Evolutionary conservation across 2,329 filamentous ascomycete species (phyloP), one percentile per base, ranked within the genome.

Genomic region (Hymenoscyphus scutula): DNA sequence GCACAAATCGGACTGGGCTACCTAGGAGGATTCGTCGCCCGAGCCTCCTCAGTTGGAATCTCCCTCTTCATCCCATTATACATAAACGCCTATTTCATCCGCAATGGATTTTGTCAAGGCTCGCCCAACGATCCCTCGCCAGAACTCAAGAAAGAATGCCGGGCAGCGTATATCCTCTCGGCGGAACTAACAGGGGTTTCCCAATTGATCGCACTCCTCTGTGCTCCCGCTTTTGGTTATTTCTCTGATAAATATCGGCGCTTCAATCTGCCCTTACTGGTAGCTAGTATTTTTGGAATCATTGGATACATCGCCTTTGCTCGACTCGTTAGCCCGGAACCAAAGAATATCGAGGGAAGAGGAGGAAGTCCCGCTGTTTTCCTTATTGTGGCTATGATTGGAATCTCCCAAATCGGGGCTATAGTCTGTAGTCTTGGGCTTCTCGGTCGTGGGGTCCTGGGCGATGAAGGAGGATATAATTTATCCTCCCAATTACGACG

Each of bases 391-490:
- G 85, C 89, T 0, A 77, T 97, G 19, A 86, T 98, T 45, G 95
- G 95, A 15, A 85, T 97, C 72, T 96, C 91, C 71, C 95, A 99
- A 76, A 98, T 99, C 65, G 95, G 94, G 1, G 90, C 92, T 11
- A 98, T 99, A 63, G 95, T 99, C 0, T 97, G 93, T 77, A 96
- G 91, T 67, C 83, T 99, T n/a, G 92, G 91, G 0, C 86, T 95
- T 0, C 82, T 99, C 2, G 92, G 92, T 41, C 86, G 87, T 17
- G 93, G 92, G 3, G 89, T 98, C 25, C 80, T 96, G 57, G 76
- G 76, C 68, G 78, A 78, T 62, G 77, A 77, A 64, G 70, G 71
- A 25, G 72, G 71, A 7, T 73, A 72, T 48, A 74, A 69, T 38
- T 63, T 73, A 7, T 73, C 72, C 6, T 70, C 69, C 1, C 73